Evolutionary conservation across 2,329 filamentous ascomycete species (phyloP), one percentile per base, ranked within the genome.

Genomic region (Sarocladium kiliense): DNA sequence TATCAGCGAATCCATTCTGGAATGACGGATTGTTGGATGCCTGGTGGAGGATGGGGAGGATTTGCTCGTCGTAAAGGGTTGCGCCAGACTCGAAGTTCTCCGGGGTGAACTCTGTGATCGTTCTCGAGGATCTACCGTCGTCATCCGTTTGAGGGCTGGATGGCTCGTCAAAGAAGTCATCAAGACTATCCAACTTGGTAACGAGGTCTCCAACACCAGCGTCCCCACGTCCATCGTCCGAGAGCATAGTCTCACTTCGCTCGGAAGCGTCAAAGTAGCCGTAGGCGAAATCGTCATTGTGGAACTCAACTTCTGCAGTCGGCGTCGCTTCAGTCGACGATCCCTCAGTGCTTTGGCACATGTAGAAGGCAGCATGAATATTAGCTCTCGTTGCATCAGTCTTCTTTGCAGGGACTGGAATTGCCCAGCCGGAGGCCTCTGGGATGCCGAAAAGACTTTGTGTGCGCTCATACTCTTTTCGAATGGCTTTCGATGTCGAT

Each of bases 361-460:
- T 96, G 71, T 96, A 96, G 71, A 97, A 97, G 1, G 94, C 92
- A 0, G 92, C 91, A 68, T 97, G 93, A 2, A 99, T 94, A 63
- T 99, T 99, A 56, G 87, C 83, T 56, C 94, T 82, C 3, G 94
- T 97, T 32, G 86, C 83, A 54, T 88, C 86, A 1, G 92, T 94
- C 73, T 96, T 93, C 55, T 89, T 87, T 1, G 93, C 93, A 16
- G 94, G 94, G 67, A 95, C 84, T 0, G 94, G 93, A 44, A 99
- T 91, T 0, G 94, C 94, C 94, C 94, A 99, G 2, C 94, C 94
- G 16, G 90, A 94, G 21, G 91, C 87, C 67, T 97, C 93, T 0
- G 94, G 94, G 57, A 99, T 97, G 26, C 95, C 95, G 68, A 97
- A 99, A 32, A 99, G 74, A 65, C 91, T 97, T 68, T 96, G 89